Evolutionary conservation across 805 yeast species (phyloP).

Genomic region (Hanseniaspora mollemarum): DNA sequence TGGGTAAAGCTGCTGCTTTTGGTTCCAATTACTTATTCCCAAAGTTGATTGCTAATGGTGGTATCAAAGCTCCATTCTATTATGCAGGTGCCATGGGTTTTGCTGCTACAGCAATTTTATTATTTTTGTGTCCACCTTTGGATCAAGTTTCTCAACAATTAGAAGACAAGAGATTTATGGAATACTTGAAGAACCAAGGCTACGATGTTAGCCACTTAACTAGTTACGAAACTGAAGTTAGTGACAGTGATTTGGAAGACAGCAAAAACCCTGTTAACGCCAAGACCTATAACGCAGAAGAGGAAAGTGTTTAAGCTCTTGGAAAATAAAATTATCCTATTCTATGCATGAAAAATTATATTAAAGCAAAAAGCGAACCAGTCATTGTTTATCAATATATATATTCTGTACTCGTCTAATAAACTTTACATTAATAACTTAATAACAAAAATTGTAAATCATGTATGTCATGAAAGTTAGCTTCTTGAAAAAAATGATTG

Average conservation of each 20-base stretch:
- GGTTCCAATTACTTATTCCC: slow-evolving; percentile 87
- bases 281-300: not conserved
- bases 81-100: slow-evolving; percentile 13
- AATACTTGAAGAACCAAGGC: slow-evolving; percentile 55
- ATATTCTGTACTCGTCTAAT: too few relatives aligned
- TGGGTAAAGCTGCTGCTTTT: slow-evolving; percentile 88
- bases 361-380: too few relatives aligned
- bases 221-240: not conserved
- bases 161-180: slow-evolving; percentile 64
- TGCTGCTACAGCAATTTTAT: slow-evolving; percentile 41
- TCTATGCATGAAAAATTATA: not conserved
- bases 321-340: not conserved
- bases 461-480: too few relatives aligned
- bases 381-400: too few relatives aligned
- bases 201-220: slow-evolving; percentile 40
- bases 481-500: too few relatives aligned
- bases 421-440: too few relatives aligned
- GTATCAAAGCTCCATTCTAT: slow-evolving; percentile 43
- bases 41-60: slow-evolving; percentile 48
- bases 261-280: not conserved
- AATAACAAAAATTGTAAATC: too few relatives aligned
- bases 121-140: slow-evolving; percentile 58
- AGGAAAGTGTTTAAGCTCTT: not conserved
- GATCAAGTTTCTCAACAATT: slow-evolving; percentile 71
- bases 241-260: slow-evolving; percentile 8